Evolutionary conservation across 2,329 filamentous ascomycete species (phyloP), one percentile per base, ranked within the genome.

Genomic region (Ophiostoma sp.): DNA sequence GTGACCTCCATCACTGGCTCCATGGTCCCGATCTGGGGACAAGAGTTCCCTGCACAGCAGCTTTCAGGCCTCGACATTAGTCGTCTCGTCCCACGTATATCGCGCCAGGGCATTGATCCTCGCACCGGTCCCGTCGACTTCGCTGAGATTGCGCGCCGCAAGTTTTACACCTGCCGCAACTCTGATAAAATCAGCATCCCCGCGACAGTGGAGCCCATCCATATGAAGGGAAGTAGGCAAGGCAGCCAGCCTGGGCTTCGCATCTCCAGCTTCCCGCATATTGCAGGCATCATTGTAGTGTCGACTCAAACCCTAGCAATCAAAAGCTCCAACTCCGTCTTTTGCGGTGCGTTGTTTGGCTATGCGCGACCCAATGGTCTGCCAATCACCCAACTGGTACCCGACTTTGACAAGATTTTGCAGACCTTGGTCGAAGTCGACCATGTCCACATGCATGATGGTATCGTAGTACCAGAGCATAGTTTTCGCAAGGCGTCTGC

Each of bases 391-490:
- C 86, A 91, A 41, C 80, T 99, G 45, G 89, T 99, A 41, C 93
- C 94, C 0, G 87, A 89, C 62, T 98, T 99, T 75, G 92, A 96
- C 77, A 89, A 88, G 72, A 88, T 97, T 62, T 81, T 99, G 65
- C 83, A 87, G 58, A 87, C 96, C 41, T 82, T 99, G 74, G 92
- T 87, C 4, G 90, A 96, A 68, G 92, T 97, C 75, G 93, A 99
- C 73, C 88, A 91, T 55, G 84, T 97, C 66, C 84, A 88, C 66
- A 82, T 98, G 40, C 85, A 90, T 11, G 95, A 99, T 77, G 95
- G 95, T n/a, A 93, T 97, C 74, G 93, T 99, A 16, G 90, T 99
- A 68, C 93, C 95, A 1, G 95, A 99, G 77, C 93, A 97, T 76
- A 96, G 92, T 75, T 98, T 99, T 79, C 88, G 95, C 69, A 89